A percentile compares a stretch with the other conserved stretches of the same genome.
These are phyloP conservation scores for Pyrus communis DNA, from an alignment of 306 rosid genomes.

Conservation along the genomic window DNA sequence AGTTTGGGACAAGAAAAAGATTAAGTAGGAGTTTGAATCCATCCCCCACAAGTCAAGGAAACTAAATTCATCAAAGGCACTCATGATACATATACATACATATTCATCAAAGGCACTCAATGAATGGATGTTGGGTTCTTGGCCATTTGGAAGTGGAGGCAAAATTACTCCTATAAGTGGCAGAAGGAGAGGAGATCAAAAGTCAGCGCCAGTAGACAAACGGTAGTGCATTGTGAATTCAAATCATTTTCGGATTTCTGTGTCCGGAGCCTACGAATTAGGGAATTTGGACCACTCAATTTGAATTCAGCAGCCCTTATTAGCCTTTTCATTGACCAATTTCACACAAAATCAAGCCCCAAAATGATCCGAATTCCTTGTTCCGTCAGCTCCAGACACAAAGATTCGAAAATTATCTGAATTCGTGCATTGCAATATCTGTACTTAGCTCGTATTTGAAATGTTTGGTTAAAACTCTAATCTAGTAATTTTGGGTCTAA, in stretches of 20 bases:
- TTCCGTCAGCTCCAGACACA: too few species aligned
- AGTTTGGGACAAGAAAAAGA: neutral
- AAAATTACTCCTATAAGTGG: neutral
- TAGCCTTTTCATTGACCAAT: too few species aligned
- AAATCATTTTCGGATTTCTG: fast-evolving
- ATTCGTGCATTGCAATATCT: neutral
- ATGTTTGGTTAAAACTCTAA: neutral
- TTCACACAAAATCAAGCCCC: too few species aligned
- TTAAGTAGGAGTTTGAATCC: neutral
- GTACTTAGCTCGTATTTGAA: neutral
- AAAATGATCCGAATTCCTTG: too few species aligned
- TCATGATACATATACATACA: neutral
- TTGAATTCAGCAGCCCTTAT: too few species aligned
- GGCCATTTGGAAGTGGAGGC: neutral
- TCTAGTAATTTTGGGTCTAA: neutral
- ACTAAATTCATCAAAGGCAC: neutral
- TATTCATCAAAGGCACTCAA: too few species aligned
- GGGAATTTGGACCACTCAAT: too few species aligned
- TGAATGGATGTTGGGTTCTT: neutral
- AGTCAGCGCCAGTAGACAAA: neutral
- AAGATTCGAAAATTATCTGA: too few species aligned
- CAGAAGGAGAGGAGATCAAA: neutral
- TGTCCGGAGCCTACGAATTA: too few species aligned
- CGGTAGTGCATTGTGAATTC: too few species aligned
- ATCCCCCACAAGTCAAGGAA: neutral